Percentiles rank a stretch among this genome's conserved stretches.
These are phyloP conservation scores for Neoscytalidium dimidiatum DNA, from an alignment of 2,329 filamentous ascomycete species.

Conservation along the genomic window DNA sequence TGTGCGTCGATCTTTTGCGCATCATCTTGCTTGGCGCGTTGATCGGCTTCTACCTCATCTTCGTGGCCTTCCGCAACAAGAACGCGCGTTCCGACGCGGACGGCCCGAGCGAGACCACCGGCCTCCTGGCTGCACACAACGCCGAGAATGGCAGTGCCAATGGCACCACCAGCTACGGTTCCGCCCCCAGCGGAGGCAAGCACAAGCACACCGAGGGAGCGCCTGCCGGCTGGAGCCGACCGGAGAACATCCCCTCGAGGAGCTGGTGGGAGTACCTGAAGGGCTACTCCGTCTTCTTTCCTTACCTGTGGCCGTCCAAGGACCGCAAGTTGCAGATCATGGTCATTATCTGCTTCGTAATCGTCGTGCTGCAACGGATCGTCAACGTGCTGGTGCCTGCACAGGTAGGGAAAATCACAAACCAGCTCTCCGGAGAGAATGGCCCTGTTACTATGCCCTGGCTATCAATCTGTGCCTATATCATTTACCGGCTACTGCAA, in stretches of 20 bases:
- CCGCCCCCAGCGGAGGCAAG: slow-evolving; percentile 46
- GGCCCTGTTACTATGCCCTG: slow-evolving; percentile 62
- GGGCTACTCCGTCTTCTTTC: slow-evolving; percentile 92
- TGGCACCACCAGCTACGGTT: slow-evolving; percentile 55
- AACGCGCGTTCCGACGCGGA: slow-evolving; percentile 27
- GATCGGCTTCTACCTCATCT: slow-evolving; percentile 60
- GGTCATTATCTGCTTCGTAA: slow-evolving; percentile 77
- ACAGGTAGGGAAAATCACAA: slow-evolving; percentile 79
- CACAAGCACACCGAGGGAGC: slow-evolving; percentile 56
- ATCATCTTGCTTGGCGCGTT: slow-evolving; percentile 66
- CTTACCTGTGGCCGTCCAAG: slow-evolving; percentile 93
- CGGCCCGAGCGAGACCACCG: slow-evolving; percentile 59
- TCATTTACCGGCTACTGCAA: slow-evolving; percentile 78
- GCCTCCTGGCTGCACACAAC: slow-evolving; percentile 58
- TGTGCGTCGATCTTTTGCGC: slow-evolving; percentile 68
- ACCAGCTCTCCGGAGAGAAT: slow-evolving; percentile 64
- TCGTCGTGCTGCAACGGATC: slow-evolving; percentile 77
- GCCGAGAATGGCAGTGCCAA: slow-evolving; percentile 52
- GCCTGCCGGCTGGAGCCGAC: slow-evolving; percentile 82
- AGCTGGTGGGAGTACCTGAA: slow-evolving; percentile 96
- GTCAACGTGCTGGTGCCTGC: slow-evolving; percentile 85
- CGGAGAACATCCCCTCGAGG: slow-evolving; percentile 79
- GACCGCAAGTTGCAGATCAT: slow-evolving; percentile 72
- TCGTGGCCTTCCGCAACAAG: slow-evolving; percentile 42
- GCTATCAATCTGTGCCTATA: slow-evolving; percentile 73